Conservation (phyloP, 2,329 filamentous ascomycete genomes). For the Cladosporium sp. region DNA sequence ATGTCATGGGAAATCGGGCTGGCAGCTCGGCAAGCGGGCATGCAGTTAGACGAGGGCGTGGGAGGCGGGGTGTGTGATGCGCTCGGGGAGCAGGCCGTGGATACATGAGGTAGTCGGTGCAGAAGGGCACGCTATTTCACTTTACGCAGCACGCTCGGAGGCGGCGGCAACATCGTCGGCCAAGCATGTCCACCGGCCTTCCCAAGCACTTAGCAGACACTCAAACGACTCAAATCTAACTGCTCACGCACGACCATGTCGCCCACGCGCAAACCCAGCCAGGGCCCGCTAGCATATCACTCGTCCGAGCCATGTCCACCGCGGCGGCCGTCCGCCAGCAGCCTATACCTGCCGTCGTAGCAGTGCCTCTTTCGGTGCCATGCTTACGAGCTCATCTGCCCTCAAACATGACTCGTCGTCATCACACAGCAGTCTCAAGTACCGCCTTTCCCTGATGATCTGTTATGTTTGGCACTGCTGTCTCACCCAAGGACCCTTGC, state of each 20-base stretch:
- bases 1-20: not conserved
- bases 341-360: not conserved
- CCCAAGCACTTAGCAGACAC: not conserved
- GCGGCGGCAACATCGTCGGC: not conserved
- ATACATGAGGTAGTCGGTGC: not conserved
- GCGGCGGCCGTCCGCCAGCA: not conserved
- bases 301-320: not conserved
- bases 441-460: not conserved
- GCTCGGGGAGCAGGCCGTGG: not conserved
- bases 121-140: not conserved
- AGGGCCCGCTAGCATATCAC: not conserved
- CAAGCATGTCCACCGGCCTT: not conserved
- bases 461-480: not conserved
- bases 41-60: not conserved
- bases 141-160: not conserved
- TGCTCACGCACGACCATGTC: not conserved
- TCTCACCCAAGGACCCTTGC: slow-evolving; percentile 10
- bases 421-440: not conserved
- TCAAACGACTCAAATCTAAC: not conserved
- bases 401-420: not conserved
- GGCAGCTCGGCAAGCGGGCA: not conserved
- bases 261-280: too few species aligned
- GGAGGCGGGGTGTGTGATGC: not conserved
- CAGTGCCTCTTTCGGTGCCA: not conserved
- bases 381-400: not conserved